Conservation (phyloP, 805 yeast species). For the Candida qinlingensis region DNA sequence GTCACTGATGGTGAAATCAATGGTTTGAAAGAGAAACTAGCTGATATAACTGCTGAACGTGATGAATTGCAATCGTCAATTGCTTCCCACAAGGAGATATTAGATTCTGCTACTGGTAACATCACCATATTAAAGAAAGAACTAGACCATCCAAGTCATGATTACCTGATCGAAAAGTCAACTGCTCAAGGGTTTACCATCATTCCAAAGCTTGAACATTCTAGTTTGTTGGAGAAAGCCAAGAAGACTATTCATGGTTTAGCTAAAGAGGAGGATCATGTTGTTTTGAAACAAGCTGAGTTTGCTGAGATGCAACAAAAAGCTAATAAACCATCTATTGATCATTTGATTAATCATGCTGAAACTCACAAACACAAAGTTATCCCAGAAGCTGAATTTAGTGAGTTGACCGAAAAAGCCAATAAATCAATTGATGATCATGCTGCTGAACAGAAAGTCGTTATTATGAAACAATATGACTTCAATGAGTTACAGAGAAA, state of each 20-base stretch:
- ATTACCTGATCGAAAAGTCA: constrained; percentile 26
- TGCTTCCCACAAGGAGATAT: constrained; percentile 1
- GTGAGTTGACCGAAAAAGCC: constrained; percentile 9
- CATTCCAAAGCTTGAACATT: constrained; percentile 22
- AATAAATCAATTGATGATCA: constrained; percentile 13
- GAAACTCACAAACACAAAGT: constrained; percentile 11
- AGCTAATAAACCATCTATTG: constrained; percentile 23
- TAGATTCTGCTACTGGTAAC: constrained; percentile 11
- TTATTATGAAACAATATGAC: constrained; percentile 8
- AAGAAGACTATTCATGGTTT: constrained; percentile 18
- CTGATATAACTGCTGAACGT: neutral
- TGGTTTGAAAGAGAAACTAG: neutral
- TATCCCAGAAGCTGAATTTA: constrained; percentile 18
- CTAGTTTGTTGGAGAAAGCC: constrained; percentile 15
- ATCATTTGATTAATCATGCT: constrained; percentile 15
- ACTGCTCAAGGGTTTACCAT: constrained; percentile 23
- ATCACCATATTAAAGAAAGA: constrained; percentile 9
- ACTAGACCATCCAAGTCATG: constrained; percentile 29
- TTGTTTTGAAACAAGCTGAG: constrained; percentile 12
- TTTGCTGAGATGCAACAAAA: constrained; percentile 8
- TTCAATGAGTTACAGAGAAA: constrained; percentile 13
- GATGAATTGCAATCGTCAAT: neutral
- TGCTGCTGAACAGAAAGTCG: constrained; percentile 12
- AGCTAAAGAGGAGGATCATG: constrained; percentile 13
- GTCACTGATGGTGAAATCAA: neutral